Evolutionary conservation across 2,329 filamentous ascomycete genomes (phyloP).

Genomic region (Rachicladosporium sp.): DNA sequence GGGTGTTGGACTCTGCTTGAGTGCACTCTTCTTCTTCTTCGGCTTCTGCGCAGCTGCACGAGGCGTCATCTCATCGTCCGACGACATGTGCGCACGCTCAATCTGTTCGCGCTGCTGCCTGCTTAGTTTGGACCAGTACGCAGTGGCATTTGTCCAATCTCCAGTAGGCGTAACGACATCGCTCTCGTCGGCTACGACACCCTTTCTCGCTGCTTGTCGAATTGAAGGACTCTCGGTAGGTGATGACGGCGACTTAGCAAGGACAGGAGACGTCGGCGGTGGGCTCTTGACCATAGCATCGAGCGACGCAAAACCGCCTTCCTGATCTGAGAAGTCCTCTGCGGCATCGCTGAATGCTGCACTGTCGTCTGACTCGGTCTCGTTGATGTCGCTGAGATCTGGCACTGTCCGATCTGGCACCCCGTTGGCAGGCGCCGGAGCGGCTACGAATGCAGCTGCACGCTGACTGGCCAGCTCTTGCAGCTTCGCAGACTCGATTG

Average conservation of each 20-base stretch:
- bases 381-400: conserved; percentile 12
- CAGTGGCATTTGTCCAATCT: conserved; percentile 57
- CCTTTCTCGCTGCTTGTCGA: conserved; percentile 2
- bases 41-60: conserved; percentile 18
- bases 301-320: conserved; percentile 58
- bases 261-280: conserved; percentile 11
- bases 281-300: conserved; percentile 59
- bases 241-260: background rate
- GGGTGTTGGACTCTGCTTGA: conserved; percentile 6
- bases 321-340: conserved; percentile 58
- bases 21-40: conserved; percentile 29
- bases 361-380: conserved; percentile 29
- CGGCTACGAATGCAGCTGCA: background rate
- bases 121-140: conserved; percentile 57
- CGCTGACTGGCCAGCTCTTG: background rate
- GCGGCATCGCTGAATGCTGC: conserved; percentile 66
- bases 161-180: conserved; percentile 3
- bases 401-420: background rate
- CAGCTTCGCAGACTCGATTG: background rate
- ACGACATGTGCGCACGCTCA: conserved; percentile 37
- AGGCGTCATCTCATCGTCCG: conserved; percentile 17
- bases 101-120: conserved; percentile 51
- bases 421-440: background rate
- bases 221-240: conserved; percentile 15
- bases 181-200: background rate